phyloP scores from a whole-genome alignment of 352 stramenopile species.

The Detonula confervacea region DNA sequence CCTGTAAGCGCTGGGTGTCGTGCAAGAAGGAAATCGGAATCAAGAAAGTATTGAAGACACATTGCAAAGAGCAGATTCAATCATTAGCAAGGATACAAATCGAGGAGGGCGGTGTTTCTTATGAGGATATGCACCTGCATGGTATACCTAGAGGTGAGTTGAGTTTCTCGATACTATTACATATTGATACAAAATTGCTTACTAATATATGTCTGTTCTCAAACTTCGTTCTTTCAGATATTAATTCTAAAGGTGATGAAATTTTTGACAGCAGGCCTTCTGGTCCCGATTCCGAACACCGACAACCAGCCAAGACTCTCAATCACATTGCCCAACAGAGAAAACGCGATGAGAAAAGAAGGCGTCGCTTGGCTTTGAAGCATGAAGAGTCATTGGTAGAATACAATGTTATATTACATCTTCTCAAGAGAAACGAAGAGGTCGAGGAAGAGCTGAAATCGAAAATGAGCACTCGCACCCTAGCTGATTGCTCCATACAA shows the following conservation, averaged over 20 bases:
- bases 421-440: neutral
- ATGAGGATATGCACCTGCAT: neutral
- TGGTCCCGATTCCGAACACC: constrained; percentile 4
- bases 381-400: neutral
- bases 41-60: neutral
- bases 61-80: neutral
- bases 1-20: constrained; percentile 9
- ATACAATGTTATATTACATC: constrained; percentile 3
- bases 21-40: neutral
- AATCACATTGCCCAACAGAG: constrained; percentile 2
- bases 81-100: neutral
- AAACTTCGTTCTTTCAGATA: neutral
- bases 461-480: constrained; percentile 4
- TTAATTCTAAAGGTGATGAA: neutral
- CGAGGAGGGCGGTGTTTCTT: neutral
- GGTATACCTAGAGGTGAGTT: constrained; percentile 11
- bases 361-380: no score
- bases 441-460: constrained; percentile 9
- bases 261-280: neutral
- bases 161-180: no score
- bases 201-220: no score
- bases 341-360: neutral
- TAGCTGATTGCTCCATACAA: neutral
- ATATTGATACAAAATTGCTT: no score
- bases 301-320: constrained; percentile 9